Conservation (phyloP, 2,329 filamentous ascomycete species). For the Phaeomoniella chlamydospora region DNA sequence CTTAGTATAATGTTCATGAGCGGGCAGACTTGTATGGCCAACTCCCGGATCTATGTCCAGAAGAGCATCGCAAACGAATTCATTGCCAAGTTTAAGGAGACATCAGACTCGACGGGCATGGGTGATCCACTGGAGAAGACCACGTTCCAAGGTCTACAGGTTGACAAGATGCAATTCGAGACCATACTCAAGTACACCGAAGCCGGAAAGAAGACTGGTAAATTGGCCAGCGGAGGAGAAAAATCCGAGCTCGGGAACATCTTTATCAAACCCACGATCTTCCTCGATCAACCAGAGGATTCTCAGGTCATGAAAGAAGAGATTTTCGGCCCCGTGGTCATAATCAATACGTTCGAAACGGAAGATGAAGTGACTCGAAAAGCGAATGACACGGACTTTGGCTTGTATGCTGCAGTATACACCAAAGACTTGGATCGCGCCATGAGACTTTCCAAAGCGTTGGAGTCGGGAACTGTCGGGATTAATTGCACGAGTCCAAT, state of each 20-base stretch:
- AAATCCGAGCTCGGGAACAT: conserved; percentile 2
- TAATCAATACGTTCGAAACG: conserved; percentile 39
- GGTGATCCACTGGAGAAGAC: conserved; percentile 5
- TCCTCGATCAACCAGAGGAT: conserved; percentile 2
- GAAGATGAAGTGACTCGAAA: conserved; percentile 23
- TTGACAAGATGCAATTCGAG: conserved; percentile 8
- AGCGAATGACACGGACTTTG: conserved; percentile 26
- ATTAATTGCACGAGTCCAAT: conserved; percentile 4
- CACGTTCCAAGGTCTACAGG: conserved; percentile 8
- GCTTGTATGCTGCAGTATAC: conserved; percentile 22
- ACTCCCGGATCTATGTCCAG: conserved; percentile 9
- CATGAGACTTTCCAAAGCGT: conserved; percentile 35
- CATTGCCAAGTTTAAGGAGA: conserved; percentile 5
- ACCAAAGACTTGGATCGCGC: conserved; percentile 55
- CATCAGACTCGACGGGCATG: conserved; percentile 4
- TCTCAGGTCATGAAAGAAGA: conserved; percentile 40
- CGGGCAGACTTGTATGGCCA: conserved; percentile 9
- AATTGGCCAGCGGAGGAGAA: conserved; percentile 2
- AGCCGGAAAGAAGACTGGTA: neutral
- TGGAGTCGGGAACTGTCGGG: conserved; percentile 6
- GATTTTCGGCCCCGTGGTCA: conserved; percentile 60
- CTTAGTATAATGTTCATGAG: conserved; percentile 6
- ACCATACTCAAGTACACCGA: conserved; percentile 7
- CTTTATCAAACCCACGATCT: conserved; percentile 7
- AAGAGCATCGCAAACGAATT: conserved; percentile 9